A percentile compares a stretch with the other conserved stretches of the same genome.
phyloP scores from a whole-genome alignment of 1,284 basidiomycete genomes.

The Anthracocystis setariae region DNA sequence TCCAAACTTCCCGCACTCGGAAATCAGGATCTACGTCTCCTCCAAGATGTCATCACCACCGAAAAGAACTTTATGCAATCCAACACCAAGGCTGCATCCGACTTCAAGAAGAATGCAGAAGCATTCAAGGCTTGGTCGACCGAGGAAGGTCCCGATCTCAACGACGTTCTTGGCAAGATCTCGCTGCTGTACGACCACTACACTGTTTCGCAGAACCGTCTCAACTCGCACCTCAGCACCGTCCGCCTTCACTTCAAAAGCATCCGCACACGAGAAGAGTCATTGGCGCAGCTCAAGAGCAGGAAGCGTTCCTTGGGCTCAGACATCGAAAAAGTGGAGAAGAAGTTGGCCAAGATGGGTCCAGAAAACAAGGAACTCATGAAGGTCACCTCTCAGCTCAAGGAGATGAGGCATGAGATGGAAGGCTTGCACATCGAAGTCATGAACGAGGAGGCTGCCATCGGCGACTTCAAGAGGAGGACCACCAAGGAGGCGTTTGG shows the following conservation, averaged over 20 bases:
- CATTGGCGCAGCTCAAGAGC: conserved; percentile 79
- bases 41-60: conserved; percentile 87
- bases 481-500: conserved; percentile 79
- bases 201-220: conserved; percentile 76
- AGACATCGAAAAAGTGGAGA: conserved; percentile 87
- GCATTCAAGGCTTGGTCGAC: conserved; percentile 81
- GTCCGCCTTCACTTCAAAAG: conserved; percentile 75
- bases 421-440: conserved; percentile 81
- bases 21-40: conserved; percentile 81
- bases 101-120: conserved; percentile 79
- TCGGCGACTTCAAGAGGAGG: conserved; percentile 85
- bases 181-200: conserved; percentile 78
- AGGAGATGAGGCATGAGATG: conserved; percentile 81
- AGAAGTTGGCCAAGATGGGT: conserved; percentile 88
- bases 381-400: conserved; percentile 79
- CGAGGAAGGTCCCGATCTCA: conserved; percentile 87
- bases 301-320: conserved; percentile 76
- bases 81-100: conserved; percentile 76
- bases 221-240: conserved; percentile 78
- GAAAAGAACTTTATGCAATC: conserved; percentile 84
- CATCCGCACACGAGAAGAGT: conserved; percentile 85
- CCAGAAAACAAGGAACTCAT: conserved; percentile 85
- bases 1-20: conserved; percentile 77
- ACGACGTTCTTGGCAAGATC: conserved; percentile 80
- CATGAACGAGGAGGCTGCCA: conserved; percentile 80